Percentiles rank a stretch among this genome's conserved stretches.
These are phyloP conservation scores for Crithidia acanthocephali DNA, from an alignment of 208 protist species.

Conservation along the genomic window DNA sequence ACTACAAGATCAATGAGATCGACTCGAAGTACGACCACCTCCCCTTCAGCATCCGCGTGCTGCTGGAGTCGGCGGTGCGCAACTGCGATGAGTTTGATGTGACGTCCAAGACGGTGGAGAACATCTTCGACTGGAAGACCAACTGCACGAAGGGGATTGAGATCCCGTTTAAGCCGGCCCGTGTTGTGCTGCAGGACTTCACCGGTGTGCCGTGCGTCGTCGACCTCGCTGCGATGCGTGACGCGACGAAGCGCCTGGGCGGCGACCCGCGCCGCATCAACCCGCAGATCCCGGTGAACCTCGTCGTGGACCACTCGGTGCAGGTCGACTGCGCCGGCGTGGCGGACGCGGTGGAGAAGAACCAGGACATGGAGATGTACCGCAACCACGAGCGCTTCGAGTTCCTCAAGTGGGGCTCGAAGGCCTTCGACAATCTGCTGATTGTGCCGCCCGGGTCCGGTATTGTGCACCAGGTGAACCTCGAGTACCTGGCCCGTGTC, in stretches of 20 bases:
- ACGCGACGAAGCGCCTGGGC: conserved; percentile 92
- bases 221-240: conserved; percentile 97
- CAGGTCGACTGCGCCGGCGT: conserved; percentile 90
- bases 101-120: conserved; percentile 90
- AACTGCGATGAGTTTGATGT: conserved; percentile 97
- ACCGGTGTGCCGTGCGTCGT: conserved; percentile 97
- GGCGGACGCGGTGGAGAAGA: conserved; percentile 83
- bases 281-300: conserved; percentile 96
- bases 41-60: conserved; percentile 96
- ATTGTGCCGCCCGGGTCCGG: conserved; percentile 97
- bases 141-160: conserved; percentile 92
- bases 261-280: conserved; percentile 94
- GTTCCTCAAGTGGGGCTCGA: conserved; percentile 98
- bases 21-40: conserved; percentile 82
- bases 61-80: conserved; percentile 95
- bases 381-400: conserved; percentile 96
- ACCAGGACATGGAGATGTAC: conserved; percentile 95
- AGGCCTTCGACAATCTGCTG: conserved; percentile 94
- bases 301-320: conserved; percentile 97
- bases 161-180: conserved; percentile 96
- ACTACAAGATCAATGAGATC: conserved; percentile 90
- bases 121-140: conserved; percentile 94
- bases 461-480: conserved; percentile 98
- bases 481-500: conserved; percentile 96
- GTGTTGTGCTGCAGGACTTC: conserved; percentile 97